Percentiles rank a stretch among this genome's conserved stretches.
Evolutionary conservation across 75 land plant species (phyloP).

Genomic region (Selaginella moellendorffii): DNA sequence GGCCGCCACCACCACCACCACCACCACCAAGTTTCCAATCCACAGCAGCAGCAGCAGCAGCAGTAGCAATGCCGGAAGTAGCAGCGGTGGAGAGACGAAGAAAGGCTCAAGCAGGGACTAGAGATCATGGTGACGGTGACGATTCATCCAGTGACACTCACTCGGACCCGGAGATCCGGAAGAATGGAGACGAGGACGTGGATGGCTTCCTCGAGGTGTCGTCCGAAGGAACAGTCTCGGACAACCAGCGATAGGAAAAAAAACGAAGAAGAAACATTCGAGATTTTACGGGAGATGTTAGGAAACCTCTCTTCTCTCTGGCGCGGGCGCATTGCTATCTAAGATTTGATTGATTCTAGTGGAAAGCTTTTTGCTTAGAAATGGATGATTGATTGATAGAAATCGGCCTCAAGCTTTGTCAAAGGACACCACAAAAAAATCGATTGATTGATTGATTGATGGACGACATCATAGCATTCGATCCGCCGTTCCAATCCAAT

Average conservation of each 20-base stretch:
- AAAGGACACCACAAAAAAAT: too few relatives aligned
- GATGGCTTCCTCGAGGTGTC: constrained; percentile 26
- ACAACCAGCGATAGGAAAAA: constrained; percentile 8
- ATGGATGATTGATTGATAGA: too few relatives aligned
- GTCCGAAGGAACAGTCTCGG: constrained; percentile 62
- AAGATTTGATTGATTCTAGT: too few relatives aligned
- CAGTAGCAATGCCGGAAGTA: constrained; percentile 3
- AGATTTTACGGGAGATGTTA: not conserved
- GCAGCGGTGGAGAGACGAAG: not conserved
- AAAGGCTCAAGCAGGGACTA: constrained; percentile 10
- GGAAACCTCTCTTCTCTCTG: too few relatives aligned
- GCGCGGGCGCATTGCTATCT: too few relatives aligned
- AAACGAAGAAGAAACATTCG: not conserved
- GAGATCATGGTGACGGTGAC: constrained; percentile 20
- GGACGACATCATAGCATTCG: too few relatives aligned
- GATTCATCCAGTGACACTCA: constrained; percentile 52
- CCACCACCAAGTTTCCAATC: constrained; percentile 5
- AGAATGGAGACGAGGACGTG: constrained; percentile 16
- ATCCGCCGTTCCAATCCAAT: too few relatives aligned
- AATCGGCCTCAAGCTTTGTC: too few relatives aligned
- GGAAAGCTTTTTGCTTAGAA: too few relatives aligned
- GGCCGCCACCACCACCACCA: not conserved
- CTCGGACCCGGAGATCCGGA: constrained; percentile 28
- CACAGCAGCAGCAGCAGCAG: not conserved
- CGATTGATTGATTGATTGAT: too few relatives aligned